Base-by-base conservation (phyloP, 2,329 filamentous ascomycete genomes). In the Hymenoscyphus fraxineus region DNA sequence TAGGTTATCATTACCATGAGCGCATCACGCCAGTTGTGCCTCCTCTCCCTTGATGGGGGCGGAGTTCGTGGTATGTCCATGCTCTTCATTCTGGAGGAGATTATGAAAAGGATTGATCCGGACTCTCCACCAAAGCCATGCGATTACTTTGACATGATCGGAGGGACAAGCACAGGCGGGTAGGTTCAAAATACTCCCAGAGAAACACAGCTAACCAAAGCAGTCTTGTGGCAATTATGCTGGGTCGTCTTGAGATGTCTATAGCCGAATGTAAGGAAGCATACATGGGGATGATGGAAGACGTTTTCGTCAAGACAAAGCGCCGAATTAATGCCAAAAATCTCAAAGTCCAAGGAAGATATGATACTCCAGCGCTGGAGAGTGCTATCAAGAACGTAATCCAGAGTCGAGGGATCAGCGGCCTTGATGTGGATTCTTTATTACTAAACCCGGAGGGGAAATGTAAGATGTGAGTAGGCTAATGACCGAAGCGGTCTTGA, bases 241-340 rank as follows among this genome's bases (percentile, higher is more conserved):
- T 82, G 2, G 79, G 80, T 2, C 76, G 78, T 1, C 70, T 83
- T 1, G 69, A 76, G 35, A 80, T 82, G 78, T 76, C 74, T 32
- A 75, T 81, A 9, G 66, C 74, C 31, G 77, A 82, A 19, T 80
- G 79, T 38, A 77, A 81, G 16, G 64, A 72, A 2, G 76, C 73
- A 1, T 83, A 82, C 64, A 69, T 77, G 15, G 60, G 68, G 3
- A 74, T 81, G 1, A 77, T 76, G 3, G 64, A 72, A 2, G 67
- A 69, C 1, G 73, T 81, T 3, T 81, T 82, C 64, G 44, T 65
- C 41, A 61, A 65, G 58, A 59, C 62, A 39, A 61, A 41, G n/a
- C 44, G 61, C 38, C 55, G 58, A 3, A 32, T 64, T 3, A 68
- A 32, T 41, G 41, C 65, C 16, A 64, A 63, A 27, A 65, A 65